A percentile compares a stretch with the other conserved stretches of the same genome.
These are phyloP conservation scores for Pleurotus pulmonarius DNA, from an alignment of 768 basidiomycete genomes.

Conservation along the genomic window DNA sequence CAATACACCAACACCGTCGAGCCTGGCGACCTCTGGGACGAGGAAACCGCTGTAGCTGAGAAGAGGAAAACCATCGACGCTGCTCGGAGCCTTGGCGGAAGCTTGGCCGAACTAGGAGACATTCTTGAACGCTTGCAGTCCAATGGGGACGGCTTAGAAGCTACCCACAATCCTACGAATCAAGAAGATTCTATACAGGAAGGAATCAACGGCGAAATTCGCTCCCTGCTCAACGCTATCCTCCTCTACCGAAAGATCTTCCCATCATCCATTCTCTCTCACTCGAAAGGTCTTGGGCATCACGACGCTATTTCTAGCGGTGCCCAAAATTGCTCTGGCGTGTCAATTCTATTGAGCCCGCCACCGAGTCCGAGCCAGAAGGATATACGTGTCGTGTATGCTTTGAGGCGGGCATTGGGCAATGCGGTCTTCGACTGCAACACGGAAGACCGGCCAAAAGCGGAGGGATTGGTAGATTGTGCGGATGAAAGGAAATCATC, in stretches of 20 bases:
- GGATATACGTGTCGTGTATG: constrained; percentile 36
- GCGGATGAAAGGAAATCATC: constrained; percentile 2
- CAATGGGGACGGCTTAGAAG: constrained; percentile 21
- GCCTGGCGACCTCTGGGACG: not conserved
- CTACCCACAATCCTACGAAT: constrained; percentile 12
- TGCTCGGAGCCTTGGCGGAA: constrained; percentile 62
- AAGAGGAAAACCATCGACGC: constrained; percentile 50
- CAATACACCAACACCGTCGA: not conserved
- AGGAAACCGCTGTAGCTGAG: constrained; percentile 34
- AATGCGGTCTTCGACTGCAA: constrained; percentile 38
- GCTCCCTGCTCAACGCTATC: constrained; percentile 53
- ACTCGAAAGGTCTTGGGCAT: not conserved
- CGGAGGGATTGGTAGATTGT: constrained; percentile 17
- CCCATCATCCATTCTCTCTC: constrained; percentile 20
- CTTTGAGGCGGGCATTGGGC: constrained; percentile 54
- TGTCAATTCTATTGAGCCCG: constrained; percentile 49
- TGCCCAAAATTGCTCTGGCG: constrained; percentile 7
- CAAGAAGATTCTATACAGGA: constrained; percentile 16
- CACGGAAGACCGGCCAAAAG: constrained; percentile 37
- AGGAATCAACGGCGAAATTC: constrained; percentile 42
- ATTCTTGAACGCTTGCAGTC: constrained; percentile 57
- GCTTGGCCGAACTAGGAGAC: constrained; percentile 48
- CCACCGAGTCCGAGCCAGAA: constrained; percentile 53
- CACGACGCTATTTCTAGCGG: not conserved
- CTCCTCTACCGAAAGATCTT: constrained; percentile 63